Percentiles rank a stretch among this genome's conserved stretches.
Conservation (phyloP, 768 basidiomycete species). For the Leccinum broughii region DNA sequence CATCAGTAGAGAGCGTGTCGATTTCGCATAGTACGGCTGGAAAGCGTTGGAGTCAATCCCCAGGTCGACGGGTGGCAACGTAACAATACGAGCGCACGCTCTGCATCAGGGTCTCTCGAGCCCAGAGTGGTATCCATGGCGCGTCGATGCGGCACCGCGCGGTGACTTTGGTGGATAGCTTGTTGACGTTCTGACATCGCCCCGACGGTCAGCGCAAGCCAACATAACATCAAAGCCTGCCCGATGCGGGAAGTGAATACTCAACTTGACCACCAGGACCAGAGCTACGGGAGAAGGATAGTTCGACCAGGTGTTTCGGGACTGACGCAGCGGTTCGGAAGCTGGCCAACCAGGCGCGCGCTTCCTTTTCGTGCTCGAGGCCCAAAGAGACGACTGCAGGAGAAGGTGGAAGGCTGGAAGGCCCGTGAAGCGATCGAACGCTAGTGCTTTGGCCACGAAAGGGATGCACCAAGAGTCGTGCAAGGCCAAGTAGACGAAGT, state of each 20-base stretch:
- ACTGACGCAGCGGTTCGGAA: slow-evolving; percentile 47
- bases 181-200: slow-evolving; percentile 75
- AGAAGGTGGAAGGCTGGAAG: slow-evolving; percentile 44
- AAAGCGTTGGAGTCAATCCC: background rate
- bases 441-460: background rate
- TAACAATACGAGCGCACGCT: slow-evolving; percentile 42
- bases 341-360: slow-evolving; percentile 52
- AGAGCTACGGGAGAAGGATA: slow-evolving; percentile 76
- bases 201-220: background rate
- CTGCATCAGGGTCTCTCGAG: slow-evolving; percentile 44
- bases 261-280: slow-evolving; percentile 83
- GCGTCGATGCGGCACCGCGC: slow-evolving; percentile 58
- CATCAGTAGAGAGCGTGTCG: slow-evolving; percentile 65
- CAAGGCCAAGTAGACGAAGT: background rate
- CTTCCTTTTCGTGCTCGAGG: slow-evolving; percentile 45
- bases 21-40: slow-evolving; percentile 68
- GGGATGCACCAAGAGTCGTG: background rate
- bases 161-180: slow-evolving; percentile 82
- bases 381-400: slow-evolving; percentile 40
- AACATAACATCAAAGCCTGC: background rate
- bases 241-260: background rate
- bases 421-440: slow-evolving; percentile 18
- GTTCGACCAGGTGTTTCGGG: slow-evolving; percentile 53
- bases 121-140: slow-evolving; percentile 73
- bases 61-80: background rate